phyloP scores from a whole-genome alignment of 148 eudicot species.

The Euryodendron excelsum region DNA sequence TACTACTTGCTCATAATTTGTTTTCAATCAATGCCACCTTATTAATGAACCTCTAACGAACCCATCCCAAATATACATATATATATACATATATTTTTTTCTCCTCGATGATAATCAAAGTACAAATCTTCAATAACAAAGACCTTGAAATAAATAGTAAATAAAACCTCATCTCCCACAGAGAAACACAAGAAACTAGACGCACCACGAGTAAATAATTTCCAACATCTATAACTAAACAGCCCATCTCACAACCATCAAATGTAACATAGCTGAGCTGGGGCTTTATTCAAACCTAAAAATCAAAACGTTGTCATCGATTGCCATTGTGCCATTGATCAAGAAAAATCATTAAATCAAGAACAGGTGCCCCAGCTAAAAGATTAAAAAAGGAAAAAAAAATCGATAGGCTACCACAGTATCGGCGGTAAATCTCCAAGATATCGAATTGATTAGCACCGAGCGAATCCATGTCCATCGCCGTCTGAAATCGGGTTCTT shows the following conservation, averaged over 20 bases:
- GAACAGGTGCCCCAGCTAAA: background rate
- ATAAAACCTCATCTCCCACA: background rate
- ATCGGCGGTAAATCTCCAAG: slow-evolving; percentile 36
- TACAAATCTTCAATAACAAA: background rate
- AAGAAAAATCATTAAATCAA: slow-evolving; percentile 1
- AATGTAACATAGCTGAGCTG: background rate
- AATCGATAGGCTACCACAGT: too few species aligned
- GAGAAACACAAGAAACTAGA: background rate
- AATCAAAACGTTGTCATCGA: background rate
- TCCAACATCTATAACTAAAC: background rate
- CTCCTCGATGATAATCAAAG: background rate
- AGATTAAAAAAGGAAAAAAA: too few species aligned
- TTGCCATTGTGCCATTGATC: background rate
- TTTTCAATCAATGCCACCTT: background rate
- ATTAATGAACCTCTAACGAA: background rate
- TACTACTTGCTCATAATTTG: too few species aligned
- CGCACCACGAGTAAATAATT: background rate
- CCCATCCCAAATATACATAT: background rate
- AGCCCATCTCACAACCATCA: background rate
- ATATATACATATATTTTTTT: too few species aligned
- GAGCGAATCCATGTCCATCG: slow-evolving; percentile 30
- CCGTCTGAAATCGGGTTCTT: background rate
- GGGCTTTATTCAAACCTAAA: background rate
- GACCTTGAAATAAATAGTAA: too few species aligned
- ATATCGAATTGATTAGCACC: slow-evolving; percentile 26